Evolutionary conservation across 129 eudicot genomes (phyloP), one percentile per base, ranked within the genome.

Genomic region (Calendula officinalis): DNA sequence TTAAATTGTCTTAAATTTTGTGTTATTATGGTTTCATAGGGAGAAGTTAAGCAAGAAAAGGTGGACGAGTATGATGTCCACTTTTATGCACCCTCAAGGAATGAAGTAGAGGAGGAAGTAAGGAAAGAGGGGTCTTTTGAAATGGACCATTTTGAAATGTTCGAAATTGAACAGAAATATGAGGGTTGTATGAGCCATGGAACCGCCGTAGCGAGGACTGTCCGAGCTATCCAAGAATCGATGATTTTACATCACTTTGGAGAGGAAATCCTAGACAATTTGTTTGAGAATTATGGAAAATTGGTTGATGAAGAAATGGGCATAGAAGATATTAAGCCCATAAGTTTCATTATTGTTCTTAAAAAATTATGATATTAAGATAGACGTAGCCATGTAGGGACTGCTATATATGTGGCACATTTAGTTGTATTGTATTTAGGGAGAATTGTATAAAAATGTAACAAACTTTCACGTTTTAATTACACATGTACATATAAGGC

Each of bases 211-310:
- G 95, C 97, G 5, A 87, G 56, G 75, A 55, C 88, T 3, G 88
- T 91, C 33, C 73, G 95, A 53, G 90, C 95, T 1, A 80, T 91
- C 52, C 97, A 91, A 74, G 97, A 91, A 62, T 82, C 95, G 10
- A 86, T 84, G 97, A 39, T 91, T 3, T 56, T 71, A 37, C 94
- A 78, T 64, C 97, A 91, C 71, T 91, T 91, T 46, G 97, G 97
- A 15, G 82, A 72, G 66, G 78, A 59, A 27, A 87, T 91, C 40
- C 38, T 91, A 5, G 86, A 71, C 22, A 55, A 59, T 12, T 49
- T 91, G 64, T 87, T 91, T 62, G 69, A 78, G 33, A 34, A 35
- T 4, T 91, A 84, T 56, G 97, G 82, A 4, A 69, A 57, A 52
- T 37, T 91, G 81, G 66, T 91, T n/a, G 95, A 91, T 68, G 77